Base-by-base conservation (phyloP, 495 filamentous ascomycete genomes). In the Physcia stellaris region DNA sequence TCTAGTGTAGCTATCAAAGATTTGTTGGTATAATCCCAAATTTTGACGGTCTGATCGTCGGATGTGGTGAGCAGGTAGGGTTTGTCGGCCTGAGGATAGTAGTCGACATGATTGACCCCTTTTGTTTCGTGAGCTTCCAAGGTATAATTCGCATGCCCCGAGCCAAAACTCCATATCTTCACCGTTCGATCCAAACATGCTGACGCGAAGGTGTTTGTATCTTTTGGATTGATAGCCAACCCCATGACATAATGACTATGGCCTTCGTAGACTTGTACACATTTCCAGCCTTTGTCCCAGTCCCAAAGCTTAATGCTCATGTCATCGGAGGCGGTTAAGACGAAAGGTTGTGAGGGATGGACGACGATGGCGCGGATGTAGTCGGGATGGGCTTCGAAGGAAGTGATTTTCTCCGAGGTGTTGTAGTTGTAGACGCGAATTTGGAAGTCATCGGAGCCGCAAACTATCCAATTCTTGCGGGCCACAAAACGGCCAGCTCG, bases 281-380 rank as follows among this genome's bases (percentile, higher is more conserved):
- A 95, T 59, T 95, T 96, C 92, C 92, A 99, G 46, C 73, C 73
- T 56, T 85, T 87, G 49, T 96, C 90, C 90, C 90, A 99, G 62
- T 99, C 86, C 92, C 92, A 99, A 39, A 95, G 67, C 66, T 94
- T 95, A 51, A 99, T 95, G 24, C 85, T 94, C 90, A 96, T 96
- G 53, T 99, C 90, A 83, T 99, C 92, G 42, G 81, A 86, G 37
- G 90, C 90, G 24, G 92, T 99, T 22, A 99, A 69, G 32, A 96
- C 84, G 49, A 94, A 96, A 7, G 90, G 87, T 53, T 93, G 86
- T 32, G 86, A 84, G 2, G 90, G 90, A 57, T 99, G 90, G n/a
- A 99, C 83, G 38, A 77, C 83, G 46, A 99, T 96, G 18, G 92
- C 86, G 39, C 90, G 83, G 58, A 99, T 99, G 50, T 99, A 99